These are phyloP conservation scores for Batrachochytrium dendrobatidis DNA, from an alignment of 371 early-diverging fungal genomes.

Conservation along the genomic window DNA sequence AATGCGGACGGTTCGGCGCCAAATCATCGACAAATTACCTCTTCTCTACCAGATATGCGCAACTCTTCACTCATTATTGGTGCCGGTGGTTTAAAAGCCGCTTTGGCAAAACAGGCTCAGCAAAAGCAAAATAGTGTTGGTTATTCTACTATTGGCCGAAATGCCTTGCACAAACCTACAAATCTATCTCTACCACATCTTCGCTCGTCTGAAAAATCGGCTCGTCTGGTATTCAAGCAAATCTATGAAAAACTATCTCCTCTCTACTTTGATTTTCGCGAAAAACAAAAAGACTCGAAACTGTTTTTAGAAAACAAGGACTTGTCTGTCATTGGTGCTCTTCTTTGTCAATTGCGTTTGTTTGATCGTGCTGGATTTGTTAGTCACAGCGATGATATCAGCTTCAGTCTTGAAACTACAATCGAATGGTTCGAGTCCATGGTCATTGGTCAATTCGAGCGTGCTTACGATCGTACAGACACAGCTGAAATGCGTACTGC, in stretches of 20 bases:
- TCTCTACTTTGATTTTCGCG: constrained; percentile 65
- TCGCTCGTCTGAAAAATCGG: too few species aligned
- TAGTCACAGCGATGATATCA: constrained; percentile 28
- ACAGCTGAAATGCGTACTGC: constrained; percentile 59
- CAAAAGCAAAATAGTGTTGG: constrained; percentile 11
- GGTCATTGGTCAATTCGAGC: constrained; percentile 70
- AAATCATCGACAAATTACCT: constrained; percentile 4
- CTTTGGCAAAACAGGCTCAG: constrained; percentile 10
- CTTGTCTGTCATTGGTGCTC: constrained; percentile 57
- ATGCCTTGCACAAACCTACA: too few species aligned
- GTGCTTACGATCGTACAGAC: constrained; percentile 64
- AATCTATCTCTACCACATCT: too few species aligned
- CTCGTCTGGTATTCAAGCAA: constrained; percentile 60
- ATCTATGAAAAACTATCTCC: constrained; percentile 57
- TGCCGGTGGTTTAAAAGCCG: constrained; percentile 39
- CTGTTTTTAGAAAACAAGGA: constrained; percentile 62
- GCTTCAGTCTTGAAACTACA: constrained; percentile 52
- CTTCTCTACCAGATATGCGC: constrained; percentile 13
- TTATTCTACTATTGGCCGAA: too few species aligned
- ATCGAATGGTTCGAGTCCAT: constrained; percentile 74
- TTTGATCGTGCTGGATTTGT: constrained; percentile 32
- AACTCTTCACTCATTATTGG: constrained; percentile 33
- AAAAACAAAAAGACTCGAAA: constrained; percentile 54
- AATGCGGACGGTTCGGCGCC: too few species aligned
- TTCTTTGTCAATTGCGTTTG: constrained; percentile 51